A percentile compares a stretch with the other conserved stretches of the same genome.
phyloP scores from a whole-genome alignment of 2,329 filamentous ascomycete species.

The Trichoderma oligosporum region DNA sequence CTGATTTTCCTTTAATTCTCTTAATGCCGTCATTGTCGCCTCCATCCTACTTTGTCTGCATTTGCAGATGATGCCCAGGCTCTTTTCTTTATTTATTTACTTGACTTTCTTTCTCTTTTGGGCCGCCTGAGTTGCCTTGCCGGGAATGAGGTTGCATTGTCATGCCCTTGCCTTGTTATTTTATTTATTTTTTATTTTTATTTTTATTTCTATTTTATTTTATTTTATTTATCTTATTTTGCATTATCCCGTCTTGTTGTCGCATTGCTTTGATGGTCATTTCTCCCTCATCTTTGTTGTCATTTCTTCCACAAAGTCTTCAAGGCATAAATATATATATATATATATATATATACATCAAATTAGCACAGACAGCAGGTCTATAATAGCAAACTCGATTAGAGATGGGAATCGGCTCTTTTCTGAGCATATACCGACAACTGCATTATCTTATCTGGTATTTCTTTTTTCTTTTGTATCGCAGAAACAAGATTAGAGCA shows the following conservation, averaged over 20 bases:
- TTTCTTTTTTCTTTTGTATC: background rate
- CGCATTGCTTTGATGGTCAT: too few species aligned
- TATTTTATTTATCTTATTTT: background rate
- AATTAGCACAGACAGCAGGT: slow-evolving; percentile 2
- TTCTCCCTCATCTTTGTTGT: background rate
- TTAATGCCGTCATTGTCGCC: slow-evolving; percentile 13
- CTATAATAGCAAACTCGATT: background rate
- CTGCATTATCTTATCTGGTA: background rate
- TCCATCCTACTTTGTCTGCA: background rate
- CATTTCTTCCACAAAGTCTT: background rate
- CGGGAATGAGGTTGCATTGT: background rate
- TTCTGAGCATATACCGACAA: background rate
- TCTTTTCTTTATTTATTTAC: background rate
- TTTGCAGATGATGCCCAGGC: slow-evolving; percentile 2
- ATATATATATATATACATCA: slow-evolving; percentile 4
- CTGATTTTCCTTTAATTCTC: background rate
- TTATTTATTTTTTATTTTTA: background rate
- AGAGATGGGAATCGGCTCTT: background rate
- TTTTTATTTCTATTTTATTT: background rate
- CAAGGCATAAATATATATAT: too few species aligned
- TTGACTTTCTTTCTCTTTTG: background rate
- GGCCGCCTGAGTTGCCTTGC: slow-evolving; percentile 1
- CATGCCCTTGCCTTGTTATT: background rate
- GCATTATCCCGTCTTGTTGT: background rate
- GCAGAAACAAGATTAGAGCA: background rate